These are phyloP conservation scores for Monosporascus sp. DNA, from an alignment of 2,329 filamentous ascomycete species.

Conservation along the genomic window DNA sequence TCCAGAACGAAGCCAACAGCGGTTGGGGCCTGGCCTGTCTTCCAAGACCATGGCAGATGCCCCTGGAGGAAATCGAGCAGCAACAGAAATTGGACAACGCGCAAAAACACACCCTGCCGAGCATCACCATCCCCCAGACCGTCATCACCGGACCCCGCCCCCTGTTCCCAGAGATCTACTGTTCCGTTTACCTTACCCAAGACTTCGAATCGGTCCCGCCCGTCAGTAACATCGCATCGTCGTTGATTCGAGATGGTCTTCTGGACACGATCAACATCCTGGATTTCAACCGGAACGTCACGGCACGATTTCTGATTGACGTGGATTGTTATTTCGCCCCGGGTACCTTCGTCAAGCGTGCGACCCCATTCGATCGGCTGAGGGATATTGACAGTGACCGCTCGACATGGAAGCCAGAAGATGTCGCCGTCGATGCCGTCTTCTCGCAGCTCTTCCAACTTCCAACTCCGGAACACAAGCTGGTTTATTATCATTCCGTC, in stretches of 20 bases:
- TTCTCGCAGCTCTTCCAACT: constrained; percentile 93
- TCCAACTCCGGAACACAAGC: constrained; percentile 81
- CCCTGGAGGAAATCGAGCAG: constrained; percentile 54
- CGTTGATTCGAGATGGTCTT: constrained; percentile 77
- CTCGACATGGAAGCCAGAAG: constrained; percentile 94
- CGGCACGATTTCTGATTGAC: constrained; percentile 86
- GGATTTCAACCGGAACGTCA: constrained; percentile 83
- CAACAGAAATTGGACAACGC: constrained; percentile 54
- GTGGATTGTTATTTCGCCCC: constrained; percentile 91
- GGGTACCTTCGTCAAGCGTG: constrained; percentile 87
- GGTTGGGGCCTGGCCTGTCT: constrained; percentile 70
- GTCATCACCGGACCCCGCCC: constrained; percentile 69
- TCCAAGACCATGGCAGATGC: constrained; percentile 63
- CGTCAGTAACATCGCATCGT: constrained; percentile 69
- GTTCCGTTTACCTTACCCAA: constrained; percentile 85
- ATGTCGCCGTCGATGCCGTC: constrained; percentile 93
- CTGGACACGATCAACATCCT: constrained; percentile 92
- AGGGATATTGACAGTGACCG: constrained; percentile 59
- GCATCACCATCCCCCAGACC: constrained; percentile 68
- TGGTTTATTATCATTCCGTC: constrained; percentile 94
- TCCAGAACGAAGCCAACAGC: constrained; percentile 68
- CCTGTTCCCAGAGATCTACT: constrained; percentile 87
- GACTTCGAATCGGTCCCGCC: constrained; percentile 85
- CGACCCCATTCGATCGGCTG: constrained; percentile 86
- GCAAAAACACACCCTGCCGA: constrained; percentile 72